Base-by-base conservation (phyloP, 768 basidiomycete genomes). In the Piloderma croceum region DNA sequence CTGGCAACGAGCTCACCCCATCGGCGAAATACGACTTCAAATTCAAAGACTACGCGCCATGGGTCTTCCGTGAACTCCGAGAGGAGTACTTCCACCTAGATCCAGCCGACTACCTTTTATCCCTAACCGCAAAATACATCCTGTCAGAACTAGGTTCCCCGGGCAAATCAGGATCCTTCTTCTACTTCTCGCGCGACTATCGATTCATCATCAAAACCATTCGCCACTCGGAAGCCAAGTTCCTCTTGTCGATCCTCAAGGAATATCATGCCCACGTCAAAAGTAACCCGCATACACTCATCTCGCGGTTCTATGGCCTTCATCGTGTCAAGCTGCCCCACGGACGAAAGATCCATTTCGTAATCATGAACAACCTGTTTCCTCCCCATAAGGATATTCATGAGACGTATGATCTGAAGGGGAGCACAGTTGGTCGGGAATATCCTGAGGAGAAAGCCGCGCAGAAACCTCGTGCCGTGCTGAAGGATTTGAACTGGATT, bases 141-240 rank as follows among this genome's bases (percentile, higher is more conserved):
- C 76, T 99, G 22, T 94, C 92, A 29, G 96, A 98, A 57, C 78
- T 99, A 22, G 96, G 96, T 17, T 96, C 92, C 1, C 94, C 96
- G 0, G 96, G 96, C 23, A 99, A 99, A 69, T 93, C 90, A 2
- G 96, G 96, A 22, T 93, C 90, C 11, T 99, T 99, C 68, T 99
- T 99, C 72, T 99, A 98, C 66, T 98, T 97, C 61, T 96, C 92
- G 5, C 77, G 92, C 31, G 94, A 99, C 69, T 99, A 98, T 57
- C 85, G 94, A 3, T 99, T 96, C 70, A 99, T 99, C 68, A 98
- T 99, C 79, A 99, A 99, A 67, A 99, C 94, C 13, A 97, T 99
- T 46, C 88, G 81, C 11, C 90, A 92, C 54, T 74, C 79, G 24
- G 96, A 99, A 58, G 92, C 96, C 72, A 88, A 90, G 60, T 98